Percentiles rank a stretch among this genome's conserved stretches.
Evolutionary conservation across 495 filamentous ascomycete genomes (phyloP).

Genomic region (Aspergillus cavernicola): DNA sequence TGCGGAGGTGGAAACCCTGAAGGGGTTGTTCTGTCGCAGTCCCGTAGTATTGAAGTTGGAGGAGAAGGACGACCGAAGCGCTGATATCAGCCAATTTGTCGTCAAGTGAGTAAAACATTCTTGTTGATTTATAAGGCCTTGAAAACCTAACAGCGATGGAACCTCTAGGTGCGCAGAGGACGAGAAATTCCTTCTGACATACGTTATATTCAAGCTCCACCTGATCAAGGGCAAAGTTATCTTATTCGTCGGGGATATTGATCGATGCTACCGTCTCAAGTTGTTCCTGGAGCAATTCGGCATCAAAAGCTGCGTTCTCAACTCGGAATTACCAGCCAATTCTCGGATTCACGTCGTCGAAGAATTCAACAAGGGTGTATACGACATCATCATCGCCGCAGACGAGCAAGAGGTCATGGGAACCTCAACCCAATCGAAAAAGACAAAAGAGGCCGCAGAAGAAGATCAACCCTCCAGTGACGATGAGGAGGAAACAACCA

Average conservation of each 20-base stretch:
- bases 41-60: slow-evolving; percentile 76
- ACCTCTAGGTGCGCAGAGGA: slow-evolving; percentile 80
- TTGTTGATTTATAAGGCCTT: not conserved
- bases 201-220: slow-evolving; percentile 92
- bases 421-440: slow-evolving; percentile 31
- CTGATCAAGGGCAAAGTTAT: slow-evolving; percentile 92
- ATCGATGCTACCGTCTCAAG: slow-evolving; percentile 90
- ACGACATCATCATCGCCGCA: slow-evolving; percentile 94
- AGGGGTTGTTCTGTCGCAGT: slow-evolving; percentile 79
- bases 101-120: slow-evolving; percentile 55
- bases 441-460: slow-evolving; percentile 22
- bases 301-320: slow-evolving; percentile 88
- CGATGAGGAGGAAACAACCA: slow-evolving; percentile 28
- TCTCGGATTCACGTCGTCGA: slow-evolving; percentile 91
- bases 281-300: slow-evolving; percentile 96
- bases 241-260: slow-evolving; percentile 90
- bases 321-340: slow-evolving; percentile 91
- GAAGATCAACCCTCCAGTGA: slow-evolving; percentile 32
- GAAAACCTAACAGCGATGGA: not conserved
- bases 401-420: slow-evolving; percentile 88
- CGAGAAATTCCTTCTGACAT: slow-evolving; percentile 91
- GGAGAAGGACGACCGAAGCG: slow-evolving; percentile 65
- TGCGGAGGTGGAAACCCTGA: slow-evolving; percentile 78
- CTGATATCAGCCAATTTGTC: slow-evolving; percentile 77
- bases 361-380: slow-evolving; percentile 93